Conservation (phyloP, 208 protist genomes). For the Leishmania tropica region DNA sequence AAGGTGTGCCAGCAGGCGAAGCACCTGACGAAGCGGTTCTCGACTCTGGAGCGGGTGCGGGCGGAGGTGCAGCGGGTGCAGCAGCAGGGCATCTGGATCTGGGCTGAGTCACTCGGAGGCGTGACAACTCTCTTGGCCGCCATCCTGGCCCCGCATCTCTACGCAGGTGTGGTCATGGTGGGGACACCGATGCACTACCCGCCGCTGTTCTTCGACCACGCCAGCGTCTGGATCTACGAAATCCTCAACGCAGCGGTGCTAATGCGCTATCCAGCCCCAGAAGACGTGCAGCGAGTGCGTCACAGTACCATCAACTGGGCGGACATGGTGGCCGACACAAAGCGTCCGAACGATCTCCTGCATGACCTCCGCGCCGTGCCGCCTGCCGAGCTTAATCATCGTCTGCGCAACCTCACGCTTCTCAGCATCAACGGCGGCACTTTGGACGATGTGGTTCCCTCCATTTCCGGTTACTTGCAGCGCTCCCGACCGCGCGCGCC, state of each 20-base stretch:
- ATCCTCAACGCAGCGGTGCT: slow-evolving; percentile 46
- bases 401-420: slow-evolving; percentile 44
- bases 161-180: slow-evolving; percentile 70
- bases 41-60: slow-evolving; percentile 45
- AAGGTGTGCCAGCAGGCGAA: slow-evolving; percentile 33
- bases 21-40: slow-evolving; percentile 43
- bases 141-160: slow-evolving; percentile 56
- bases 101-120: slow-evolving; percentile 79
- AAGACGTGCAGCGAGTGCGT: background rate
- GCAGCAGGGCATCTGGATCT: slow-evolving; percentile 65
- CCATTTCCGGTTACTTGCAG: slow-evolving; percentile 52
- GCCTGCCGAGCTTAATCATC: slow-evolving; percentile 31
- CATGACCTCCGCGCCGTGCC: slow-evolving; percentile 34
- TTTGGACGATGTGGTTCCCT: slow-evolving; percentile 73
- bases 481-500: slow-evolving; percentile 42
- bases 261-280: slow-evolving; percentile 23
- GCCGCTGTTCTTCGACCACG: slow-evolving; percentile 72
- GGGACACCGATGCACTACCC: slow-evolving; percentile 68
- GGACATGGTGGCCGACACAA: slow-evolving; percentile 13
- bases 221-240: slow-evolving; percentile 51
- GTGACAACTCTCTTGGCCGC: slow-evolving; percentile 54
- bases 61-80: slow-evolving; percentile 50
- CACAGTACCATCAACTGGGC: slow-evolving; percentile 30
- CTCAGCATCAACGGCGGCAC: slow-evolving; percentile 72
- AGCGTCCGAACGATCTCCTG: slow-evolving; percentile 33